Percentiles rank a stretch among this genome's conserved stretches.
These are phyloP conservation scores for Zea mays DNA, from an alignment of 176 grass and related monocot species.

Conservation along the genomic window Zm-B73-REFERENCE-NAM-5.0 NC_050103.1:180902001-180902500, in stretches of 20 bases:
- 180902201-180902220: not conserved
- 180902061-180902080: constrained; percentile 99
- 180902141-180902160: constrained; percentile 66
- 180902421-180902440: not conserved
- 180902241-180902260: not conserved
- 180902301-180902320: constrained; percentile 21
- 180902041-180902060: constrained; percentile 57
- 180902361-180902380: not conserved
- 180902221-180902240: not conserved
- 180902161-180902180: constrained; percentile 29
- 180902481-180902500: not conserved
- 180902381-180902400: constrained; percentile 14
- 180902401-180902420: not conserved
- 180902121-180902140: constrained; percentile 93
- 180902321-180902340: constrained; percentile 1
- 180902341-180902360: constrained; percentile 12
- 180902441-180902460: not conserved
- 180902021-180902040: constrained; percentile 15
- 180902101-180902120: constrained; percentile 95
- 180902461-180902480: not conserved
- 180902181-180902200: constrained; percentile 23
- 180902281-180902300: not conserved
- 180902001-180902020: constrained; percentile 11
- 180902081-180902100: constrained; percentile 96
- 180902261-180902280: not conserved